Evolutionary conservation across 345 rosid species (phyloP).

Genomic region (Eucalyptus sp.): DNA sequence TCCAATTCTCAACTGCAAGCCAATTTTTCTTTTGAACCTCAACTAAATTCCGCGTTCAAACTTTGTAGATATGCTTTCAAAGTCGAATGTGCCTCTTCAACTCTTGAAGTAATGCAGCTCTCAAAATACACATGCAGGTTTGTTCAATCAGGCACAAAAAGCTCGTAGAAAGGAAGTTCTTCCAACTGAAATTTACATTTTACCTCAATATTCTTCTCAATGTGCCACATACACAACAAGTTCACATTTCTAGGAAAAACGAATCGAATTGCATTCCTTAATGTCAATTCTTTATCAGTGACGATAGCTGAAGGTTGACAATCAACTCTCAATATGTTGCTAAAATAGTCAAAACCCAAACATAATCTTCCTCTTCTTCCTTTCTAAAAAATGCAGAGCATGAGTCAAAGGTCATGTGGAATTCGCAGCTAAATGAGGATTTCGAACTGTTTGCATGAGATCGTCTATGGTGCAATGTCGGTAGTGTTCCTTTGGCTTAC

Average conservation of each 20-base stretch:
- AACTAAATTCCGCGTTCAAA: neutral
- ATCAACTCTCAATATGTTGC: neutral
- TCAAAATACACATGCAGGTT: neutral
- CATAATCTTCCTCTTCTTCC: neutral
- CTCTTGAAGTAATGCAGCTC: neutral
- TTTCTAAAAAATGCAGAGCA: neutral
- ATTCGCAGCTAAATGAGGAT: conserved; percentile 1
- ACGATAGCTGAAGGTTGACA: neutral
- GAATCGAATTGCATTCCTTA: neutral
- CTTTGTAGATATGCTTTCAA: neutral
- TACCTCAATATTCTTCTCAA: neutral
- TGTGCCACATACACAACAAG: neutral
- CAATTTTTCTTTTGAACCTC: neutral
- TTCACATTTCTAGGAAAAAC: neutral
- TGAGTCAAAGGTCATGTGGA: neutral
- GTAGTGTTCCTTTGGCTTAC: neutral
- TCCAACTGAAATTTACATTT: neutral
- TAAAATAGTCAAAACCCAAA: neutral
- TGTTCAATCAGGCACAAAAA: neutral
- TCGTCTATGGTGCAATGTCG: neutral
- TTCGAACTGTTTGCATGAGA: conserved; percentile 5
- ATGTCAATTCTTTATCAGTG: neutral
- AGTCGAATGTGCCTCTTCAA: neutral
- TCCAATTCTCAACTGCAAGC: neutral
- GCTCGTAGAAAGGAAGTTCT: neutral